Conservation (phyloP, 495 filamentous ascomycete genomes). For the Neurospora sp. region DNA sequence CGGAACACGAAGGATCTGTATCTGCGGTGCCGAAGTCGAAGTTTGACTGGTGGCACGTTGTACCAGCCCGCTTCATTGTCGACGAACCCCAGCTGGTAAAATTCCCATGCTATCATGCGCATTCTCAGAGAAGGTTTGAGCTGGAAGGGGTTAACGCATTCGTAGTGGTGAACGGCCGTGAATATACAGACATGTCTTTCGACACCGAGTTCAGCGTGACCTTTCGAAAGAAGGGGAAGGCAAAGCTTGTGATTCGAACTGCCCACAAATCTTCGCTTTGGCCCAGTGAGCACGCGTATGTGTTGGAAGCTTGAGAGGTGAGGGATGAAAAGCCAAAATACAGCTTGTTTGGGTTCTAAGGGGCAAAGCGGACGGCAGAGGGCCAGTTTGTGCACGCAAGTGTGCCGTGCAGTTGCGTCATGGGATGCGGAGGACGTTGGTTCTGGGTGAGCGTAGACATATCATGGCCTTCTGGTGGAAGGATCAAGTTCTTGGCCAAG, state of each 20-base stretch:
- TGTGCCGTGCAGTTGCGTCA: background rate
- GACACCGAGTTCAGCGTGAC: background rate
- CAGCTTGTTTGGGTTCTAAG: no score
- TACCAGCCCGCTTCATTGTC: background rate
- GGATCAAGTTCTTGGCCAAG: background rate
- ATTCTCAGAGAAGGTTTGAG: no score
- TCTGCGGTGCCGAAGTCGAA: background rate
- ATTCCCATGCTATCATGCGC: no score
- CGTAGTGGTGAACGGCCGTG: background rate
- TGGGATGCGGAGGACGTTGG: background rate
- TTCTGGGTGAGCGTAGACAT: background rate
- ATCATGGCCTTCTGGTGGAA: background rate
- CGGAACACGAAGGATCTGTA: background rate
- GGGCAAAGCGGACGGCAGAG: background rate
- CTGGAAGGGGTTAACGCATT: no score
- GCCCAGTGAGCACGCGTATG: background rate
- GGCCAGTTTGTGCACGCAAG: background rate
- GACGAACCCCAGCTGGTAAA: background rate
- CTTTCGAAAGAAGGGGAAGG: background rate
- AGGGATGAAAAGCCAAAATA: no score
- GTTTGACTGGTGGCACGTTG: no score
- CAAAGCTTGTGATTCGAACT: background rate
- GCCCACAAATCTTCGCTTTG: background rate
- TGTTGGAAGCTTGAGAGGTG: background rate
- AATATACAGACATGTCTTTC: background rate